phyloP scores from a whole-genome alignment of 352 stramenopile species.

The Globisporangium ultimum region DNA sequence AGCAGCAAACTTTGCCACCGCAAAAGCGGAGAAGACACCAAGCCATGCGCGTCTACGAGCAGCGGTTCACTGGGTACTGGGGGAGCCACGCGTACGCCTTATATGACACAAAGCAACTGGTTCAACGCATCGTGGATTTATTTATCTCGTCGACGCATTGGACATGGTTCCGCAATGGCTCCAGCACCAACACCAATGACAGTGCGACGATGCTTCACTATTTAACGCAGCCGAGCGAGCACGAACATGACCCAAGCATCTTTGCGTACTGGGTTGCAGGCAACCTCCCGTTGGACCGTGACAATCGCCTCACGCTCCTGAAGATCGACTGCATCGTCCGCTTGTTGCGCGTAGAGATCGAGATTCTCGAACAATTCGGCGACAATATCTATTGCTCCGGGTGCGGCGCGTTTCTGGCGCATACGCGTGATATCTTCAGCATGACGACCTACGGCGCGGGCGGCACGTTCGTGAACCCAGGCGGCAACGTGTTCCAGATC shows the following conservation, averaged over 20 bases:
- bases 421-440: constrained; percentile 79
- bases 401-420: constrained; percentile 57
- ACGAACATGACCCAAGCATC: constrained; percentile 47
- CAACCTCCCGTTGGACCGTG: constrained; percentile 64
- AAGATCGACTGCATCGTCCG: constrained; percentile 56
- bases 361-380: constrained; percentile 51
- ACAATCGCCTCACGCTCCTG: constrained; percentile 54
- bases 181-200: constrained; percentile 16
- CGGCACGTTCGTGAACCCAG: constrained; percentile 81
- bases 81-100: constrained; percentile 35
- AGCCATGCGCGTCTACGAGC: constrained; percentile 8
- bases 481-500: constrained; percentile 75
- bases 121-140: constrained; percentile 61
- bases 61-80: constrained; percentile 54
- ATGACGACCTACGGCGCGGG: constrained; percentile 55
- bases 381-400: constrained; percentile 65
- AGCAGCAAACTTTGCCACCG: neutral
- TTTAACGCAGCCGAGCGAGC: constrained; percentile 33
- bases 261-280: constrained; percentile 81
- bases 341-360: constrained; percentile 53
- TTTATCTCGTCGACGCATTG: constrained; percentile 70
- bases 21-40: constrained; percentile 12
- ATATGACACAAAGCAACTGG: constrained; percentile 58
- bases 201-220: constrained; percentile 26
- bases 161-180: constrained; percentile 58